A percentile compares a stretch with the other conserved stretches of the same genome.
phyloP scores from a whole-genome alignment of 768 basidiomycete genomes.

The Obba rivulosa region DNA sequence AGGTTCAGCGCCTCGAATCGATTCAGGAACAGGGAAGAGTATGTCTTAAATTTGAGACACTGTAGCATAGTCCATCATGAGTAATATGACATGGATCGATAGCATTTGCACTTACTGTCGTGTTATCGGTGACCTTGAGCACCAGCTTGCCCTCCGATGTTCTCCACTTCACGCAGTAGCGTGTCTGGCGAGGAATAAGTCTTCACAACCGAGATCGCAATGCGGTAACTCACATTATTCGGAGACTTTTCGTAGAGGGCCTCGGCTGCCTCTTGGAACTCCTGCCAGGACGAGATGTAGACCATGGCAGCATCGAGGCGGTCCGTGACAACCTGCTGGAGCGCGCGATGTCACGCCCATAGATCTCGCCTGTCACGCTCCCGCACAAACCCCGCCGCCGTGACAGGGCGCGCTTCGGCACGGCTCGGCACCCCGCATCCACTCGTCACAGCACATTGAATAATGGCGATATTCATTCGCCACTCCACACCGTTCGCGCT shows the following conservation, averaged over 20 bases:
- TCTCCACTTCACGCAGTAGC: conserved; percentile 92
- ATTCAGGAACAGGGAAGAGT: conserved; percentile 92
- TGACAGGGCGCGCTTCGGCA: no score
- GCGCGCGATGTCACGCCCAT: no score
- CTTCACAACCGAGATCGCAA: not conserved
- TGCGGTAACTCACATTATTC: conserved; percentile 47
- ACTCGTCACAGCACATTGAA: no score
- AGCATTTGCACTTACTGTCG: conserved; percentile 60
- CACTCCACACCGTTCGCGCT: no score
- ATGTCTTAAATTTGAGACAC: conserved; percentile 97
- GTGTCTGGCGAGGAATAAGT: conserved; percentile 46
- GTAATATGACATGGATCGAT: not conserved
- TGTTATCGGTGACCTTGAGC: conserved; percentile 90
- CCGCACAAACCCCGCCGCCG: no score
- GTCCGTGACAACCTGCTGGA: no score
- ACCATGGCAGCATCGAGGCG: conserved; percentile 60
- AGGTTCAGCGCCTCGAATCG: conserved; percentile 92
- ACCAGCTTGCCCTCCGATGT: conserved; percentile 81
- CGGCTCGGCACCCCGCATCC: no score
- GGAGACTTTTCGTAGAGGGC: conserved; percentile 78
- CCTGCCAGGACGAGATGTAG: conserved; percentile 87
- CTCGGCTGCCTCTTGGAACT: conserved; percentile 87
- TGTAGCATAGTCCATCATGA: conserved; percentile 24
- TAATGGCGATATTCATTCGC: no score
- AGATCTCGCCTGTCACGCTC: no score